Percentiles rank a stretch among this genome's conserved stretches.
Conservation (phyloP, 2,329 filamentous ascomycete genomes). For the Chaetothyriales sp. region DNA sequence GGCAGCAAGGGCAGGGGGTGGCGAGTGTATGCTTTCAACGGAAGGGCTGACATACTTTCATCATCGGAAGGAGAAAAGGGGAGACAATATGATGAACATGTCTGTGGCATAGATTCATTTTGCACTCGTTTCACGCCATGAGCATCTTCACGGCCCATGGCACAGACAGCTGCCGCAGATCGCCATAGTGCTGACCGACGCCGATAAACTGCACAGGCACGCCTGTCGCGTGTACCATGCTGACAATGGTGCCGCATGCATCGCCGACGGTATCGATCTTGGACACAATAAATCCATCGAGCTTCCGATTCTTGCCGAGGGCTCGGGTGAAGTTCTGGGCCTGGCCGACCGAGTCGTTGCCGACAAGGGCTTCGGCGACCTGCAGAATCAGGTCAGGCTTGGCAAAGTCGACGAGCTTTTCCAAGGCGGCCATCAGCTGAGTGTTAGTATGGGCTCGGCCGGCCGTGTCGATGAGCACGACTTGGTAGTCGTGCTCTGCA, state of each 20-base stretch:
- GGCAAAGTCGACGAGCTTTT: conserved; percentile 94
- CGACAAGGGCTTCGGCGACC: conserved; percentile 86
- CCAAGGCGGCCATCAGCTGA: conserved; percentile 86
- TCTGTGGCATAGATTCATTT: background rate
- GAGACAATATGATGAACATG: no score
- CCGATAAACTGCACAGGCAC: conserved; percentile 92
- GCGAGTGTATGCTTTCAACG: conserved; percentile 71
- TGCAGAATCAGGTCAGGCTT: conserved; percentile 97
- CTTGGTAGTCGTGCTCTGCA: conserved; percentile 63
- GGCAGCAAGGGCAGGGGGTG: conserved; percentile 75
- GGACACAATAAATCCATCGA: conserved; percentile 96
- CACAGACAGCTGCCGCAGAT: conserved; percentile 51
- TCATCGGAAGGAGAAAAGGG: background rate
- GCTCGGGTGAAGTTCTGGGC: conserved; percentile 91
- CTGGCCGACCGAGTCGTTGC: conserved; percentile 88
- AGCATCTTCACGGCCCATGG: conserved; percentile 48
- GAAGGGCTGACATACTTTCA: background rate
- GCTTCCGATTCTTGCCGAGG: conserved; percentile 63
- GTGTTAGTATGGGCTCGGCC: conserved; percentile 91
- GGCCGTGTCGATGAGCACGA: conserved; percentile 93
- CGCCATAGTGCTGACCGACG: conserved; percentile 54
- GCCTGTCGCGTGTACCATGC: conserved; percentile 91
- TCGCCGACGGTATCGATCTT: conserved; percentile 99
- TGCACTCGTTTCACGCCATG: conserved; percentile 33
- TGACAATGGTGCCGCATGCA: conserved; percentile 92